These are phyloP conservation scores for Massariosphaeria phaeospora DNA, from an alignment of 495 filamentous ascomycete genomes.

Conservation along the genomic window DNA sequence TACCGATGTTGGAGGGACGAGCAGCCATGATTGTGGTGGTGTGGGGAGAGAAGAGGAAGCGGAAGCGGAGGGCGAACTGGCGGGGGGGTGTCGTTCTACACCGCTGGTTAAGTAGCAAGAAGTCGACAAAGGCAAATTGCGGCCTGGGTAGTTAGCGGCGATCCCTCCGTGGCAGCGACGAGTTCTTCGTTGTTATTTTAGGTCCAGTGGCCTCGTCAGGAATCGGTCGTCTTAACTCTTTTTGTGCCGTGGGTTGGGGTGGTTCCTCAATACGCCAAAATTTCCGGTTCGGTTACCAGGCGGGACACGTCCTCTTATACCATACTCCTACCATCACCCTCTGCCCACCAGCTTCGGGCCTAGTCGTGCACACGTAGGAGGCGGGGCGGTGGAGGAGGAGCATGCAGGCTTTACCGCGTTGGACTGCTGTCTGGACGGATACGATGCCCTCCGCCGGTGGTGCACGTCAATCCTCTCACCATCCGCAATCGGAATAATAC, in stretches of 20 bases:
- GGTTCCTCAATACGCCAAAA: background rate
- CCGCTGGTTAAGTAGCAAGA: conserved; percentile 27
- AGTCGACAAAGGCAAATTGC: conserved; percentile 30
- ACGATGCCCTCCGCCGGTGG: background rate
- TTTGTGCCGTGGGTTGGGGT: background rate
- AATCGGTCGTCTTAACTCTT: no score
- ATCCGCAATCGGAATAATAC: conserved; percentile 8
- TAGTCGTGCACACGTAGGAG: no score
- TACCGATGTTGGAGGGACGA: conserved; percentile 93
- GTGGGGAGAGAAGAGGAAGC: background rate
- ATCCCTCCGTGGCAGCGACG: conserved; percentile 26
- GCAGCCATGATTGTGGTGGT: conserved; percentile 60
- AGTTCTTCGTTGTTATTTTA: no score
- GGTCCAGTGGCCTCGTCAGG: no score
- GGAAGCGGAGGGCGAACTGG: background rate
- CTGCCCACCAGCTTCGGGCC: no score
- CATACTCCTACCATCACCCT: no score
- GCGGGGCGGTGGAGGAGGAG: no score
- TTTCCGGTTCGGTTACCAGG: no score
- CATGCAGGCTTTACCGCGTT: no score
- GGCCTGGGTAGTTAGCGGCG: conserved; percentile 26
- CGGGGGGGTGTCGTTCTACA: conserved; percentile 11
- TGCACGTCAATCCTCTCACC: background rate
- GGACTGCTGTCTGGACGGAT: no score
- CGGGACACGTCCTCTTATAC: no score